These are phyloP conservation scores for Hypsizygus ulmarius DNA, from an alignment of 1,284 basidiomycete genomes.

Conservation along the genomic window DNA sequence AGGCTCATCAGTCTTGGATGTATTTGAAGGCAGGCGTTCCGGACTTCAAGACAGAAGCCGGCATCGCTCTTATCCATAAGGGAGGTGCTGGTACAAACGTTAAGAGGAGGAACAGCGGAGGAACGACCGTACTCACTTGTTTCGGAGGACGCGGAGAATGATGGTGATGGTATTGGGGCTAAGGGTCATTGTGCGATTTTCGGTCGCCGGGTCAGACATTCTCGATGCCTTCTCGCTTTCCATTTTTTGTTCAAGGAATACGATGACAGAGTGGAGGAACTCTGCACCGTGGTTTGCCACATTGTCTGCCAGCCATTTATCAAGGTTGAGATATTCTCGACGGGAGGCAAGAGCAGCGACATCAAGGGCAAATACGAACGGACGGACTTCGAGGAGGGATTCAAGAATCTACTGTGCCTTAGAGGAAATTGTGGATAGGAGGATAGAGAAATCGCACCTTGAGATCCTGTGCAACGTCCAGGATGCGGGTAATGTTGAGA, in stretches of 20 bases:
- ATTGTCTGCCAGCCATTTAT: conserved; percentile 94
- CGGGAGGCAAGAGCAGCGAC: conserved; percentile 92
- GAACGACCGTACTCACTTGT: conserved; percentile 48
- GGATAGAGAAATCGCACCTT: conserved; percentile 55
- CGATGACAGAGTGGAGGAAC: conserved; percentile 84
- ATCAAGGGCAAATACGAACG: conserved; percentile 88
- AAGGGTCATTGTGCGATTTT: conserved; percentile 79
- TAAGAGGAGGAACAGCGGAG: conserved; percentile 8
- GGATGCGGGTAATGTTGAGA: conserved; percentile 89
- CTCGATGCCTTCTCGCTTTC: conserved; percentile 81
- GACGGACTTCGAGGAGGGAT: conserved; percentile 82
- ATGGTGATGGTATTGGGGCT: conserved; percentile 88
- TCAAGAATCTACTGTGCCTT: conserved; percentile 71
- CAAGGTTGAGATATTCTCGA: conserved; percentile 91
- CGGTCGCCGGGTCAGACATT: conserved; percentile 74
- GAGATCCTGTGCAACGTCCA: conserved; percentile 94
- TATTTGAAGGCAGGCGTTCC: conserved; percentile 92
- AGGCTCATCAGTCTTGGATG: conserved; percentile 97
- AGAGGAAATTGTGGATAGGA: neutral
- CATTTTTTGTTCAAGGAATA: conserved; percentile 90
- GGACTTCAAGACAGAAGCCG: conserved; percentile 87
- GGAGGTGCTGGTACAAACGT: conserved; percentile 45
- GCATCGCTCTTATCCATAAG: conserved; percentile 77
- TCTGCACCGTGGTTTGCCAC: conserved; percentile 79
- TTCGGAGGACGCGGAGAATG: conserved; percentile 84